Evolutionary conservation across 495 filamentous ascomycete genomes (phyloP).

Genomic region (Tuber calosporum): DNA sequence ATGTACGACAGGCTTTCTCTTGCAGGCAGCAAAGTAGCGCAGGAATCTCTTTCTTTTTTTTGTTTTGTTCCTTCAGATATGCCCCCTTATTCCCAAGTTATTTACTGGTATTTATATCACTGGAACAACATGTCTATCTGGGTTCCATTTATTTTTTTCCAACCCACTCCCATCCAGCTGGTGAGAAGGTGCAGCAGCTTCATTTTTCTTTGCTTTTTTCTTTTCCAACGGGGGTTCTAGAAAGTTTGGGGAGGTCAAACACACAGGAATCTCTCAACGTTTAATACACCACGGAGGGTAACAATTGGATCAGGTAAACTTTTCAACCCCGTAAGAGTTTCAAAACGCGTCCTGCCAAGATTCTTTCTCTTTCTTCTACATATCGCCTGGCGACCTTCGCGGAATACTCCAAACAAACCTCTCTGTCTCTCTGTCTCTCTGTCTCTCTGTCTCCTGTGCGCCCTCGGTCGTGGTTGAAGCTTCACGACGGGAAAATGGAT

Average conservation of each 20-base stretch:
- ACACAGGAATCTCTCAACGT: not conserved
- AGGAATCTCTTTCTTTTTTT: not conserved
- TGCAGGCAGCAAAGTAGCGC: not conserved
- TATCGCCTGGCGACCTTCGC: not conserved
- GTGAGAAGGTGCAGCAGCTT: not conserved
- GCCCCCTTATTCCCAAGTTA: not conserved
- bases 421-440: not conserved
- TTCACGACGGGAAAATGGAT: not conserved
- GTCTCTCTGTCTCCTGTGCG: not conserved
- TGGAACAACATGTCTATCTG: slow-evolving; percentile 3
- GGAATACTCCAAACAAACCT: not conserved
- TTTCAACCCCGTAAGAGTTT: slow-evolving; percentile 2
- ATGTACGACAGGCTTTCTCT: not conserved
- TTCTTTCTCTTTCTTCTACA: not conserved
- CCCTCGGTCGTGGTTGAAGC: not conserved
- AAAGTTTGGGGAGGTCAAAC: not conserved
- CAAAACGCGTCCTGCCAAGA: not conserved
- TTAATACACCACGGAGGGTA: not conserved
- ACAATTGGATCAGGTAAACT: slow-evolving; percentile 1
- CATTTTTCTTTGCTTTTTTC: not conserved
- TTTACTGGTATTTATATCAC: slow-evolving; percentile 5
- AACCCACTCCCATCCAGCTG: not conserved
- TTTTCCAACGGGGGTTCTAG: not conserved
- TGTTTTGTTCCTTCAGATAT: not conserved
- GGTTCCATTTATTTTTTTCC: not conserved